These are phyloP conservation scores for Nannochloris sp. DNA, from an alignment of 139 green algal genomes.

Conservation along the genomic window DNA sequence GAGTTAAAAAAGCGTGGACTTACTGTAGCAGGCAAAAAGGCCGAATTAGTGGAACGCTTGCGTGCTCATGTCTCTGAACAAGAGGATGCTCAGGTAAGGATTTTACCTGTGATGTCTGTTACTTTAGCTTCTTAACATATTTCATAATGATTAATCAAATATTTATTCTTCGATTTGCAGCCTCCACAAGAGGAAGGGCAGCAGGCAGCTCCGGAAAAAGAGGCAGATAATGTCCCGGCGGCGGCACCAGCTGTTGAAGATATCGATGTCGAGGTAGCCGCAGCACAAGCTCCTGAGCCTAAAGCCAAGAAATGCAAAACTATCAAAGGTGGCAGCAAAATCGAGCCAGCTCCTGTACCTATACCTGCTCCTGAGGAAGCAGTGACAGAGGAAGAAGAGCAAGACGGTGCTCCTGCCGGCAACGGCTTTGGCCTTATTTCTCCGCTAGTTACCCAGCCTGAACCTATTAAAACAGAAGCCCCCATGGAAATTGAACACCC, in stretches of 20 bases:
- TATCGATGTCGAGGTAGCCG: no score
- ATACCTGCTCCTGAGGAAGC: neutral
- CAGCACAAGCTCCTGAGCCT: neutral
- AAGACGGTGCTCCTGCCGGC: neutral
- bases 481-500: neutral
- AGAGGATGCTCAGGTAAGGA: neutral
- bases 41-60: slow-evolving; percentile 29
- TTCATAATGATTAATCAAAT: neutral
- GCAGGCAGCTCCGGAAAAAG: no score
- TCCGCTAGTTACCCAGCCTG: neutral
- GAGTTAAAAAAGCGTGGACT: slow-evolving; percentile 37
- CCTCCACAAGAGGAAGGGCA: no score
- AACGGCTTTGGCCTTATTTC: neutral
- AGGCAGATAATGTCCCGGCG: no score
- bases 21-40: slow-evolving; percentile 28
- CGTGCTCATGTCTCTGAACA: slow-evolving; percentile 1
- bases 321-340: no score
- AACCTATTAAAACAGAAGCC: neutral
- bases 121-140: neutral
- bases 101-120: neutral
- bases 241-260: no score
- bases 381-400: neutral
- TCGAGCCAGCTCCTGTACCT: no score
- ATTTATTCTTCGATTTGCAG: neutral
- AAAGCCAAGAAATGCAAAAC: no score